Base-by-base conservation (phyloP, 768 basidiomycete species). In the Imleria badia region DNA sequence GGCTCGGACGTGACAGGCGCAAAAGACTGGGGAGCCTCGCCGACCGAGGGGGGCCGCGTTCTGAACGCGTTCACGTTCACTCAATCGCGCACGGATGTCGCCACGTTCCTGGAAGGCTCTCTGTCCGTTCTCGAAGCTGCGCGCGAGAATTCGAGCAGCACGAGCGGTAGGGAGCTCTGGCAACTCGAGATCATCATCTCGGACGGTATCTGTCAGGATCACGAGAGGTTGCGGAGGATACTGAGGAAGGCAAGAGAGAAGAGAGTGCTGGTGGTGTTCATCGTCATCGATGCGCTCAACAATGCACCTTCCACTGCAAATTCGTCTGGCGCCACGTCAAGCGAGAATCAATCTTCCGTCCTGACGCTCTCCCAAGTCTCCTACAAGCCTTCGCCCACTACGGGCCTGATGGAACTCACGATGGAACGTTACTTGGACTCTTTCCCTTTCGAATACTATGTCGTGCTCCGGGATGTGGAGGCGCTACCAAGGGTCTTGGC, bases 171-270 rank as follows among this genome's bases (percentile, higher is more conserved):
- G 17, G 94, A 98, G 58, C 76, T 99, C 22, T 98, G 97, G 97
- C 97, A 99, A 68, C 80, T 99, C 50, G 84, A 98, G 70, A 91
- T 98, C 74, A 97, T 99, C 78, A 93, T 99, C 56, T 98, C 94
- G 15, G 97, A 99, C 64, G 97, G 97, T n/a, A 89, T 98, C 61
- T 98, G 95, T 67, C 94, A 98, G 69, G 91, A 97, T 66, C 95
- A 98, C 70, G 90, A 94, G 39, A 78, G 81, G 60, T 78, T 99
- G 46, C 84, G 89, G 35, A 84, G 85, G 3, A 72, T 91, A 29
- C 76, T 99, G 19, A 79, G 97, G 34, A 84, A 82, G 60, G 97
- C 96, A 5, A 84, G 88, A 61, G 95, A 91, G 63, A 91, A 94
- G 69, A 80, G 87, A 29, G 86, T 98, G 62, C 87, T 98, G 89